These are phyloP conservation scores for Toxoplasma gondii DNA, from an alignment of 169 alveolate genomes.

Conservation along the genomic window DNA sequence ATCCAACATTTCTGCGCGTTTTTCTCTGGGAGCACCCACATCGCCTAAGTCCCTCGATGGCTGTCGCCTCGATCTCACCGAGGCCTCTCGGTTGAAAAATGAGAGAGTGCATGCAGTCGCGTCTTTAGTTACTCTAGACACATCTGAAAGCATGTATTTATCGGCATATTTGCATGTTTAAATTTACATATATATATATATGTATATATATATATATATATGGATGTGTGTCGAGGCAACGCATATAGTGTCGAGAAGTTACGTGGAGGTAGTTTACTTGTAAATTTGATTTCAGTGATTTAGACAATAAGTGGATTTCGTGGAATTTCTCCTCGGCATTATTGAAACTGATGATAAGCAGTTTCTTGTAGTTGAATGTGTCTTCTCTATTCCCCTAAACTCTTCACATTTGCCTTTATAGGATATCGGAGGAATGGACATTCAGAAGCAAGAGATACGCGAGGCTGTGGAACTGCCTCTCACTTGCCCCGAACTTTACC, in stretches of 20 bases:
- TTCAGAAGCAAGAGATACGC: conserved; percentile 97
- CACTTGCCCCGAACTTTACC: conserved; percentile 97
- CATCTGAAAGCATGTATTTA: not conserved
- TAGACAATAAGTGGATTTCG: too few relatives aligned
- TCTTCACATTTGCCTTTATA: conserved; percentile 20
- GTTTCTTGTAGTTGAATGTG: not conserved
- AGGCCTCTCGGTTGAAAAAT: too few relatives aligned
- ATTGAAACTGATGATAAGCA: too few relatives aligned
- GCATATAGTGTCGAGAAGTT: too few relatives aligned
- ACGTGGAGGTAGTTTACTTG: too few relatives aligned
- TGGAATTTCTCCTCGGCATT: not conserved
- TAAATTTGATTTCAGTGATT: too few relatives aligned
- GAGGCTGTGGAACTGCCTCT: conserved; percentile 99
- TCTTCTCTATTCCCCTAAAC: not conserved
- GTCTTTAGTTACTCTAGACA: too few relatives aligned
- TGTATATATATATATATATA: not conserved
- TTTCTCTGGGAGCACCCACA: too few relatives aligned
- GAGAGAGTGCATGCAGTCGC: too few relatives aligned
- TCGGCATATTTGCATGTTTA: not conserved
- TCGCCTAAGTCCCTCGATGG: too few relatives aligned
- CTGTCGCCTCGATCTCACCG: too few relatives aligned
- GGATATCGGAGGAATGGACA: conserved; percentile 99
- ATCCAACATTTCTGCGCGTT: too few relatives aligned
- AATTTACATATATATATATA: not conserved
- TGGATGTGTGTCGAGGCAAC: not conserved